Evolutionary conservation across 2,329 filamentous ascomycete genomes (phyloP).

Genomic region (Trichoderma oligosporum): DNA sequence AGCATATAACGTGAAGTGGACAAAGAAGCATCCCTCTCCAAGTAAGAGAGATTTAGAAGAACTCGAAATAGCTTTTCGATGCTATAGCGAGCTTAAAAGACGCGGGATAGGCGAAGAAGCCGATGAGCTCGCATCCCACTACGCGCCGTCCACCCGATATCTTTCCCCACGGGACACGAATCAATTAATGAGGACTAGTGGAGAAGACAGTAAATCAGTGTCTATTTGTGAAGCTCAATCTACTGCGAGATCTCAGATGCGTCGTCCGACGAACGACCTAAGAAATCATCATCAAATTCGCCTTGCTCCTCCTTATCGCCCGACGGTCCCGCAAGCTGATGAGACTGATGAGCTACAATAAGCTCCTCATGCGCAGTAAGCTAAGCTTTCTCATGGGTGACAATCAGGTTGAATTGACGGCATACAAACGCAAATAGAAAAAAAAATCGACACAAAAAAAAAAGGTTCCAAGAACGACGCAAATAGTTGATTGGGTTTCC

Average conservation of each 20-base stretch:
- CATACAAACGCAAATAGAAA: neutral
- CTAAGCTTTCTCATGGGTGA: neutral
- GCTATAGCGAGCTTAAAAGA: constrained; percentile 29
- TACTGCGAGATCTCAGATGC: neutral
- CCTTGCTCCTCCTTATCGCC: constrained; percentile 27
- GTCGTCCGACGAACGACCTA: constrained; percentile 22
- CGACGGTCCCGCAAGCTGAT: constrained; percentile 24
- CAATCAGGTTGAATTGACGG: neutral
- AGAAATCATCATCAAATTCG: constrained; percentile 27
- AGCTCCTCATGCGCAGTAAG: neutral
- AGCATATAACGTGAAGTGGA: neutral
- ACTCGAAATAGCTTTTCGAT: constrained; percentile 36
- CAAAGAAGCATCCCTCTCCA: constrained; percentile 46
- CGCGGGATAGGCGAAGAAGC: constrained; percentile 23
- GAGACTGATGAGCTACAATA: constrained; percentile 37
- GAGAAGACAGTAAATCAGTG: constrained; percentile 2
- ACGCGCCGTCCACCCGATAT: constrained; percentile 17
- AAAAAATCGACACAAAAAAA: neutral
- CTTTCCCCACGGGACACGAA: constrained; percentile 32
- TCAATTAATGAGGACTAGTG: constrained; percentile 21
- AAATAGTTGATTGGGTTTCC: neutral
- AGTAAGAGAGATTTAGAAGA: constrained; percentile 40
- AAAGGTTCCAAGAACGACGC: neutral
- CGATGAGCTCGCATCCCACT: constrained; percentile 32
- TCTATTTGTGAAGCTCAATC: constrained; percentile 11